Evolutionary conservation across 352 stramenopile genomes (phyloP), one percentile per base, ranked within the genome.

Genomic region (Phytophthora ramorum): DNA sequence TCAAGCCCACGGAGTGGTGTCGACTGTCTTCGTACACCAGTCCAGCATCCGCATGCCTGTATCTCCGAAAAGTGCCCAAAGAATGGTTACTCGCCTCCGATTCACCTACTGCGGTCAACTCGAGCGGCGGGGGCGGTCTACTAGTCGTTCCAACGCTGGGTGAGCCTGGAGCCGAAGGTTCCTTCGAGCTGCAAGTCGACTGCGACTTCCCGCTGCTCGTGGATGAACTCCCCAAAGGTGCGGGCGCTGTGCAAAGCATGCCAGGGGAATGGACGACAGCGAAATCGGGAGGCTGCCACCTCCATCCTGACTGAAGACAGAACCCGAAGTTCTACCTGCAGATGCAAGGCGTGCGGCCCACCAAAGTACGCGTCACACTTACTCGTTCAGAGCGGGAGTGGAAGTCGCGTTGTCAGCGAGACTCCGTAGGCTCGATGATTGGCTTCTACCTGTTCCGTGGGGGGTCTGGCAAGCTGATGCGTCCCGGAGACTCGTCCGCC

Each of bases 361-460:
- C 81, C 3, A 90, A 84, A 44, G 86, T 96, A 8, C 86, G 80
- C 28, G 91, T 97, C 73, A 85, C 83, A 19, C 74, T 97, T 35
- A 89, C 85, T 8, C 79, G 90, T 2, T 91, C 85, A 12, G 91
- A 96, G 53, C 76, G 87, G 32, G 85, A 95, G 68, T 97, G 91
- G 91, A 84, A 81, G 32, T 65, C 63, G 22, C 89, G 91, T 49
- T 96, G 87, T 62, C 90, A 91, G 50, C 83, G 84, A 9, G 91
- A 97, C 67, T 75, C 79, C 0, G 89, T 97, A 12, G 91, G 90
- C 14, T 83, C 79, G 32, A 97, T 97, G 91, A 95, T 97, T 62
- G 91, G 91, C 13, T 97, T 97, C 57, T 97, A 97, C 60, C 56
- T 96, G 8, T 92, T 94, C 47, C 71, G 78, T 66, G 74, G 73